Conservation (phyloP, 2,329 filamentous ascomycete species). For the Aspergillus brunneoviolaceus region DNA sequence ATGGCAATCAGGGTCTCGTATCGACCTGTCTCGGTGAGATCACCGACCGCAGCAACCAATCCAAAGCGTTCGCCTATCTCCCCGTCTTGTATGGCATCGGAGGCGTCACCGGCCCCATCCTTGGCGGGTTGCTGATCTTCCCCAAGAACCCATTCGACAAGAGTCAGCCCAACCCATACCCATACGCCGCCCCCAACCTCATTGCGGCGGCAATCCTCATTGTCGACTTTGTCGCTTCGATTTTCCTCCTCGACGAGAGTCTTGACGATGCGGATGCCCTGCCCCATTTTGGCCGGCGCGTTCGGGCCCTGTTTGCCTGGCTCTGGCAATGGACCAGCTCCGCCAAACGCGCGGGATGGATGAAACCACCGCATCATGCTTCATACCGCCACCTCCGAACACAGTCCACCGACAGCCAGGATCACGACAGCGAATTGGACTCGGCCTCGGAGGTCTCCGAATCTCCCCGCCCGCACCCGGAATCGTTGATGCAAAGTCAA, state of each 20-base stretch:
- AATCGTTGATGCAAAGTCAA: slow-evolving; percentile 55
- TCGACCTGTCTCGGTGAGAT: slow-evolving; percentile 93
- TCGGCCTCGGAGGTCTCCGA: slow-evolving; percentile 43
- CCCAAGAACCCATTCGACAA: slow-evolving; percentile 57
- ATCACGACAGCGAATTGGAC: slow-evolving; percentile 46
- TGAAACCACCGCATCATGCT: slow-evolving; percentile 40
- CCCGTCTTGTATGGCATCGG: slow-evolving; percentile 96
- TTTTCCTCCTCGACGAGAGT: slow-evolving; percentile 85
- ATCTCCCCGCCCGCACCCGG: slow-evolving; percentile 43
- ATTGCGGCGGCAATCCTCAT: slow-evolving; percentile 71
- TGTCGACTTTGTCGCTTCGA: slow-evolving; percentile 69
- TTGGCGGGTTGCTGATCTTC: slow-evolving; percentile 82
- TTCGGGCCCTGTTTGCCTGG: slow-evolving; percentile 64
- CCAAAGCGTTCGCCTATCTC: slow-evolving; percentile 86
- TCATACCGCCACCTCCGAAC: slow-evolving; percentile 31
- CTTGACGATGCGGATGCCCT: slow-evolving; percentile 65
- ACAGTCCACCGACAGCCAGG: slow-evolving; percentile 27
- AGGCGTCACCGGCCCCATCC: slow-evolving; percentile 84
- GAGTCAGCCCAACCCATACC: slow-evolving; percentile 60
- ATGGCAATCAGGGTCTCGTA: slow-evolving; percentile 92
- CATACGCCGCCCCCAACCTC: slow-evolving; percentile 83
- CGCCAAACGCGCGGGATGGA: slow-evolving; percentile 58
- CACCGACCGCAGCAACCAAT: slow-evolving; percentile 93
- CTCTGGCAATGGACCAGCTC: slow-evolving; percentile 67
- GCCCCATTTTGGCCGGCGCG: slow-evolving; percentile 59